Evolutionary conservation across 2,329 filamentous ascomycete genomes (phyloP).

Genomic region (Apiospora rasikravindrae): DNA sequence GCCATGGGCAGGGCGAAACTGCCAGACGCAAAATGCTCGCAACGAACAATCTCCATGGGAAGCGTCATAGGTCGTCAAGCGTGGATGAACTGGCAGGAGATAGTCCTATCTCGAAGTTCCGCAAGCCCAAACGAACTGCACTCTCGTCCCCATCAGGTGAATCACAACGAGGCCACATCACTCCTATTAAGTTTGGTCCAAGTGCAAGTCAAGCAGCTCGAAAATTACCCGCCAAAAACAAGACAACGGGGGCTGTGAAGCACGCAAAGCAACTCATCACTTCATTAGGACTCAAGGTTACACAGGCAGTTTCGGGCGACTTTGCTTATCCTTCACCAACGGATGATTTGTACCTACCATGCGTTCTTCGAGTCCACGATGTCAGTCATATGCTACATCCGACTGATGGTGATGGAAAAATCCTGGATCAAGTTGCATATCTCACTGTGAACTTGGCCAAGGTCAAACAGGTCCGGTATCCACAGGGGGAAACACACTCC

Average conservation of each 20-base stretch:
- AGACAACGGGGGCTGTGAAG: neutral
- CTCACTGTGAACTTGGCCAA: constrained; percentile 31
- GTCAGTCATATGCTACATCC: constrained; percentile 33
- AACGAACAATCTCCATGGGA: neutral
- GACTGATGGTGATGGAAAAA: constrained; percentile 25
- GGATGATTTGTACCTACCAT: constrained; percentile 22
- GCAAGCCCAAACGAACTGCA: neutral
- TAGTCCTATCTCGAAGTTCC: neutral
- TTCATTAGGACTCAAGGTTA: neutral
- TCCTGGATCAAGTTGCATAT: constrained; percentile 29
- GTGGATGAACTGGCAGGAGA: neutral
- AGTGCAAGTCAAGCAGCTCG: neutral
- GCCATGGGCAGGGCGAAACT: neutral
- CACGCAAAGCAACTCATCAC: neutral
- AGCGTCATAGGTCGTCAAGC: neutral
- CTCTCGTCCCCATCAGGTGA: neutral
- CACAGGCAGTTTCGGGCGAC: constrained; percentile 27
- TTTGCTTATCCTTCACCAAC: constrained; percentile 29
- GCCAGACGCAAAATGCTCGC: neutral
- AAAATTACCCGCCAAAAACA: neutral
- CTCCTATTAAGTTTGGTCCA: neutral
- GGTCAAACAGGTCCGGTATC: constrained; percentile 8
- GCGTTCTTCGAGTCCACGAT: constrained; percentile 30
- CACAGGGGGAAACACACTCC: constrained; percentile 4
- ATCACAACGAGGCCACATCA: neutral